Evolutionary conservation across 257 asterid genomes (phyloP).

Genomic region (Cruciata laevipes): DNA sequence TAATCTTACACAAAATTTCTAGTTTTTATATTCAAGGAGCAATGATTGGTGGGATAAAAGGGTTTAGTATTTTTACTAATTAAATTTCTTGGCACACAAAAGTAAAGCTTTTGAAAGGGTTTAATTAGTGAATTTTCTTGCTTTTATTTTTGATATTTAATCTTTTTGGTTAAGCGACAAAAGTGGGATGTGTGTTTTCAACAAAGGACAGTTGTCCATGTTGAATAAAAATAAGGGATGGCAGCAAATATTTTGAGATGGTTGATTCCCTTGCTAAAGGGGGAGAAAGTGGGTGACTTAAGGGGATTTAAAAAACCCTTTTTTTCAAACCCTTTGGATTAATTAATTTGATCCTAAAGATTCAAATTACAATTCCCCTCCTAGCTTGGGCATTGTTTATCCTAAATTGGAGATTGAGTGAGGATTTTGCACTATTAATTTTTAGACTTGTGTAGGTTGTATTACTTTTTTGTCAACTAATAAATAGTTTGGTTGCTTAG

Average conservation of each 20-base stretch:
- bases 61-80: not conserved
- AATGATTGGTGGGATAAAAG: slow-evolving; percentile 7
- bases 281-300: slow-evolving; percentile 27
- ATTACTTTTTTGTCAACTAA: slow-evolving; percentile 6
- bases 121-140: not conserved
- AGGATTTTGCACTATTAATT: slow-evolving; percentile 10
- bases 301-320: not conserved
- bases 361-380: not conserved
- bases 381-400: not conserved
- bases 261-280: slow-evolving; percentile 47
- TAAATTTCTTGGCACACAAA: not conserved
- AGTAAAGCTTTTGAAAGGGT: not conserved
- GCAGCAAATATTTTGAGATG: slow-evolving; percentile 33
- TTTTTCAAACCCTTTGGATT: not conserved
- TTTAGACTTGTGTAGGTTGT: not conserved
- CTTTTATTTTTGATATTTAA: not conserved
- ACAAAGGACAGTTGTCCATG: slow-evolving; percentile 72
- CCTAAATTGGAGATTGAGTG: slow-evolving; percentile 12
- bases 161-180: slow-evolving; percentile 26
- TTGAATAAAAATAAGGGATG: slow-evolving; percentile 25
- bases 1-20: too few relatives aligned
- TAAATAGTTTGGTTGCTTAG: slow-evolving; percentile 5
- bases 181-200: slow-evolving; percentile 52
- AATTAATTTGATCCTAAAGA: not conserved
- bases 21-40: not conserved